Percentiles rank a stretch among this genome's conserved stretches.
Evolutionary conservation across 1,139 yeast genomes (phyloP).

Genomic region (Saccharomyces hybrid): DNA sequence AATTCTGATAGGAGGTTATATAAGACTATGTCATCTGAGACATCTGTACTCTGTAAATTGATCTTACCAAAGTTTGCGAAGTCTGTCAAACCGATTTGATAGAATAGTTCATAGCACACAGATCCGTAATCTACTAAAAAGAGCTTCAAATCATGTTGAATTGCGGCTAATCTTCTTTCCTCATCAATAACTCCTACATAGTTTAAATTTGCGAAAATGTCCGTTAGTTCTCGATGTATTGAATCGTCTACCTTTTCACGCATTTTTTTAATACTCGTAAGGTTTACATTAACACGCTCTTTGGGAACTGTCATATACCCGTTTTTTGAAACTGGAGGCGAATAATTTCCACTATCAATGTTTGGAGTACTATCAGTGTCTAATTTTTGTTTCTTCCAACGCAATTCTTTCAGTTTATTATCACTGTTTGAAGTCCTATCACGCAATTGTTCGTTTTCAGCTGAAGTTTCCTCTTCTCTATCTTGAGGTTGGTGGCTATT

Average conservation of each 20-base stretch:
- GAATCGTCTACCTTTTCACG: conserved; percentile 43
- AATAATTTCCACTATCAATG: neutral
- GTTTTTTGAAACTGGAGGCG: conserved; percentile 1
- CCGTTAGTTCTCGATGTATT: conserved; percentile 51
- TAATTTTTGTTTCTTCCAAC: neutral
- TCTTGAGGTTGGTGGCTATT: neutral
- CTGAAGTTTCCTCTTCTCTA: neutral
- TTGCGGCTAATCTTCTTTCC: conserved; percentile 58
- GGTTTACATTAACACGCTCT: conserved; percentile 36
- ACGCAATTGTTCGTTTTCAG: neutral
- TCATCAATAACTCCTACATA: conserved; percentile 82
- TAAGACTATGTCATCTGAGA: conserved; percentile 13
- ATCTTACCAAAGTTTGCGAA: conserved; percentile 78
- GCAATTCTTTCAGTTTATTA: neutral
- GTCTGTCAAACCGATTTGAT: conserved; percentile 70
- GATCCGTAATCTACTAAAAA: conserved; percentile 77
- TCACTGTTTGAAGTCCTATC: neutral
- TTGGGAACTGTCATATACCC: conserved; percentile 16
- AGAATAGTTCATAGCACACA: conserved; percentile 60
- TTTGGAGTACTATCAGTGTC: neutral
- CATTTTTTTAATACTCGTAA: conserved; percentile 55
- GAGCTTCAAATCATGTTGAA: conserved; percentile 75
- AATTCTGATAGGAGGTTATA: conserved; percentile 12
- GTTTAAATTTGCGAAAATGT: conserved; percentile 59
- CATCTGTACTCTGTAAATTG: conserved; percentile 34